Conservation (phyloP, 345 rosid genomes). For the Euphorbia pulcherrima region DNA sequence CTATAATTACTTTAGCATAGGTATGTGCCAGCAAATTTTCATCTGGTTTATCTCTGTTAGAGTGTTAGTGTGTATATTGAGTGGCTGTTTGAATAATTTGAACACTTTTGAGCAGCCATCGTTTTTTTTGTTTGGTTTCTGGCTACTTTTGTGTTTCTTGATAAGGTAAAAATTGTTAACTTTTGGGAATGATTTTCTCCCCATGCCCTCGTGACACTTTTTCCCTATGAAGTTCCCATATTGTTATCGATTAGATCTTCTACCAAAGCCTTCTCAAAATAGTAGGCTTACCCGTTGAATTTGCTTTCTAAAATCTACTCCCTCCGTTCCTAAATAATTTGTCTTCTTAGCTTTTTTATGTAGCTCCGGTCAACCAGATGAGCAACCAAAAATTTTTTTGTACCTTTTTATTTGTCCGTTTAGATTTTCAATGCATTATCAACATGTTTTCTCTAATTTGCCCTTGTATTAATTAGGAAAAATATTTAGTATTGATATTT, state of each 20-base stretch:
- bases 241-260: conserved; percentile 8
- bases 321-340: too few relatives aligned
- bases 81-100: background rate
- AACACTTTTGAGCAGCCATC: too few relatives aligned
- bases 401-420: too few relatives aligned
- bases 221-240: too few relatives aligned
- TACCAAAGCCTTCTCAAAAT: background rate
- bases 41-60: background rate
- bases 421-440: too few relatives aligned
- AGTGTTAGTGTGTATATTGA: too few relatives aligned
- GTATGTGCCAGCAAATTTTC: conserved; percentile 29
- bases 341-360: too few relatives aligned
- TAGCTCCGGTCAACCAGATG: too few relatives aligned
- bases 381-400: too few relatives aligned
- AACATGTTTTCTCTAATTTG: too few relatives aligned
- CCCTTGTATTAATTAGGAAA: too few relatives aligned
- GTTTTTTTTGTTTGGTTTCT: background rate
- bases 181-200: background rate
- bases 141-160: background rate
- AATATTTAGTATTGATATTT: too few relatives aligned
- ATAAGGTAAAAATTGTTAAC: background rate
- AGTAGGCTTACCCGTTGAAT: background rate
- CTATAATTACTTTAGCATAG: conserved; percentile 92
- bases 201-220: background rate
- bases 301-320: background rate